Conservation (phyloP, 148 eudicot species). For the Drosera capensis region DNA sequence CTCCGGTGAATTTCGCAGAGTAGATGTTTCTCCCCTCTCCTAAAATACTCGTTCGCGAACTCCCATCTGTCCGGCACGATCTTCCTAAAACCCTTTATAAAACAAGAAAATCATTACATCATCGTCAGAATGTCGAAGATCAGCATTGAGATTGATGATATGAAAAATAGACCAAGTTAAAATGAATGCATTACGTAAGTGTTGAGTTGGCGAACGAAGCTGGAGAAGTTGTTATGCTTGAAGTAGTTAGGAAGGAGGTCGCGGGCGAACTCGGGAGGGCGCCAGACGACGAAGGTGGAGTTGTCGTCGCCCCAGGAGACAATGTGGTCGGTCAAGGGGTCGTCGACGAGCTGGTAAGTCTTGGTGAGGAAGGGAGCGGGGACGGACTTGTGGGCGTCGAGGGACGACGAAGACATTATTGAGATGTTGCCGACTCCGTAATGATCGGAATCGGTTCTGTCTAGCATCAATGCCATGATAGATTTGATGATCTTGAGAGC, state of each 20-base stretch:
- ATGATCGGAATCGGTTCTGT: slow-evolving; percentile 54
- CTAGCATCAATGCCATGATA: slow-evolving; percentile 46
- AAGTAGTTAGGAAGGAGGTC: slow-evolving; percentile 64
- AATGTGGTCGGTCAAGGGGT: slow-evolving; percentile 54
- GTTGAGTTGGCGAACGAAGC: slow-evolving; percentile 65
- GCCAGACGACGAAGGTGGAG: slow-evolving; percentile 76
- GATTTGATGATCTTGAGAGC: background rate
- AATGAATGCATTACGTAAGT: slow-evolving; percentile 29
- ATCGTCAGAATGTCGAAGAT: background rate
- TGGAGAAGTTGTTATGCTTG: slow-evolving; percentile 71
- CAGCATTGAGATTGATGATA: background rate
- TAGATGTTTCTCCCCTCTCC: slow-evolving; percentile 67
- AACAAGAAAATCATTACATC: slow-evolving; percentile 5
- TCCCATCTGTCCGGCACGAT: slow-evolving; percentile 86
- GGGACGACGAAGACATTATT: too few relatives aligned
- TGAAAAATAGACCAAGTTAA: background rate
- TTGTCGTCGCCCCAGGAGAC: slow-evolving; percentile 91
- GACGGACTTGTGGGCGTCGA: slow-evolving; percentile 59
- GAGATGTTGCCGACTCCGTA: too few relatives aligned
- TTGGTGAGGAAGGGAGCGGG: slow-evolving; percentile 71
- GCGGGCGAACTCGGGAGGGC: slow-evolving; percentile 87
- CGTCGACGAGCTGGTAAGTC: slow-evolving; percentile 52
- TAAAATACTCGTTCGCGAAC: slow-evolving; percentile 84
- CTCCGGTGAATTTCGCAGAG: slow-evolving; percentile 84
- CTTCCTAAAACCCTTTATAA: slow-evolving; percentile 73